Evolutionary conservation across 139 green algal species (phyloP), one percentile per base, ranked within the genome.

Genomic region (Coccomyxa sp.): DNA sequence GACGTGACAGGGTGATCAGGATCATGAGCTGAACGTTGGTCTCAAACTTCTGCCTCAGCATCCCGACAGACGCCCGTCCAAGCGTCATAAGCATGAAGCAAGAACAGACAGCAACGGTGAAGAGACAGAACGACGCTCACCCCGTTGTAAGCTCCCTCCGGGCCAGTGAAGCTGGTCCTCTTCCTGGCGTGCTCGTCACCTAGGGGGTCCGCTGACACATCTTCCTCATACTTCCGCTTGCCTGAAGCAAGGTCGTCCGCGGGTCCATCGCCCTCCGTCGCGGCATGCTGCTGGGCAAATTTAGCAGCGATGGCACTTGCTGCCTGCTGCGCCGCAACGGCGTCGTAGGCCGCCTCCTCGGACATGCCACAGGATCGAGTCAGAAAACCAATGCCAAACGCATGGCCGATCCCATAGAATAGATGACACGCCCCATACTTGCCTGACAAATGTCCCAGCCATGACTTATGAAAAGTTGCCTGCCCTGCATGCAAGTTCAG

Each of bases 151-250:
- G 64, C 76, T 36, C 27, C 75, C 50, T 75, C 76, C 36, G 76
- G 76, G 0, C 64, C 76, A 70, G n/a, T 75, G 38, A 80, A 80
- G 40, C 76, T 80, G 39, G 64, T 64, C n/a, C 76, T 31, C 68
- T 80, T 80, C 24, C 76, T 37, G 64, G 68, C 75, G 18, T 80
- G 76, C 29, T 74, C 76, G n/a, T 80, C 38, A 10, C n/a, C n/a
- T n/a, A n/a, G n/a, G n/a, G n/a, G n/a, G n/a, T 74, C 64, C 35
- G 35, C 70, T 10, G 24, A 34, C 31, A 22, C 34, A 0, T 80
- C 64, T 16, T 80, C 76, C 33, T 74, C 64, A 36, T n/a, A 44
- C 29, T 75, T 72, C 40, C 76, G 64, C 76, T 80, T 80, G 76
- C 75, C 75, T 38, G 74, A 75, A n/a, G 10, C 34, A 34, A 74